A percentile compares a stretch with the other conserved stretches of the same genome.
These are phyloP conservation scores for Penicillium sp. DNA, from an alignment of 2,329 filamentous ascomycete species.

Conservation along the genomic window DNA sequence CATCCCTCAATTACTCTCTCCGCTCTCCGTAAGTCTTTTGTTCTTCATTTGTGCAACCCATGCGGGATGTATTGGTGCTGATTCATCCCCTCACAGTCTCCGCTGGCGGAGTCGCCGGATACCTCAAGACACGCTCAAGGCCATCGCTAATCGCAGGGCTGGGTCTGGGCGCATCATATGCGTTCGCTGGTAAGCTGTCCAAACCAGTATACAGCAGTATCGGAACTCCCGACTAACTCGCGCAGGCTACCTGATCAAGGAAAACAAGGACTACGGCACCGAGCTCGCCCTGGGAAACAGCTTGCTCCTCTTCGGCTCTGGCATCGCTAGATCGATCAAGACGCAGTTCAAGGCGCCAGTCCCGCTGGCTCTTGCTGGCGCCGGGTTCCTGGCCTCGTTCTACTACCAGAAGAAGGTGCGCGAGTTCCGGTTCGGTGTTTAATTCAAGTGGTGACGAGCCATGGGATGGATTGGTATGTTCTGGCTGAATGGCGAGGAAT, in stretches of 20 bases:
- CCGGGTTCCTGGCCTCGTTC: conserved; percentile 15
- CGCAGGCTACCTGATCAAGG: conserved; percentile 24
- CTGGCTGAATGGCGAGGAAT: not conserved
- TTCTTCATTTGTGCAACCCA: not conserved
- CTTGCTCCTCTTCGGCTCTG: conserved; percentile 22
- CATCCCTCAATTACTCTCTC: conserved; percentile 17
- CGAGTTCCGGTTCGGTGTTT: conserved; percentile 19
- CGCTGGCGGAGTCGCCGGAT: conserved; percentile 23
- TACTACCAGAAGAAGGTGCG: conserved; percentile 22
- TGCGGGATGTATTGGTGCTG: not conserved
- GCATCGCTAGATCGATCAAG: conserved; percentile 20
- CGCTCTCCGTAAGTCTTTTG: conserved; percentile 5
- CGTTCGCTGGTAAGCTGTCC: conserved; percentile 16
- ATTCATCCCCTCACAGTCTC: conserved; percentile 16
- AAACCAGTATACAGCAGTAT: not conserved
- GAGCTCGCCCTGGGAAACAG: conserved; percentile 28
- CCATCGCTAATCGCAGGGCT: conserved; percentile 27
- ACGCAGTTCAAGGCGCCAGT: conserved; percentile 21
- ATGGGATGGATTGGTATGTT: not conserved
- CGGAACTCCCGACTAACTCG: not conserved
- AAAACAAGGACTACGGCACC: conserved; percentile 29
- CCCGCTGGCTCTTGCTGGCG: conserved; percentile 21
- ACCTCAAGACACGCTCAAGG: conserved; percentile 22
- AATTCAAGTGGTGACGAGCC: not conserved
- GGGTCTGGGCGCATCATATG: conserved; percentile 25